These are phyloP conservation scores for Cladorrhinum sp. DNA, from an alignment of 2,329 filamentous ascomycete species.

Conservation along the genomic window DNA sequence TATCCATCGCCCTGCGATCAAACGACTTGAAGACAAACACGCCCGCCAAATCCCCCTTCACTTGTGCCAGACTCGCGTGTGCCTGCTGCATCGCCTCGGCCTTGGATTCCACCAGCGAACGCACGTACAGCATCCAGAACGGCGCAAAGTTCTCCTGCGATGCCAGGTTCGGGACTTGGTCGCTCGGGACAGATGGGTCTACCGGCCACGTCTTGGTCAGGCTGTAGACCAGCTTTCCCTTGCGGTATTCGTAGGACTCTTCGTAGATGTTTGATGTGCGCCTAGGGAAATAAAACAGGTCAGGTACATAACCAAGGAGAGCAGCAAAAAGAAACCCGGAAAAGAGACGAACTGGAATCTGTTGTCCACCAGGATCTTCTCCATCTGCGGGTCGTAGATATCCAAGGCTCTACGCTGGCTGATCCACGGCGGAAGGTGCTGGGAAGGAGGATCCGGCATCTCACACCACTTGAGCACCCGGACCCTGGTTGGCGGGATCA, in stretches of 20 bases:
- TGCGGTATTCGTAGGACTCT: conserved; percentile 53
- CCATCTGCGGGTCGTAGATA: conserved; percentile 49
- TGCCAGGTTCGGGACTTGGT: conserved; percentile 40
- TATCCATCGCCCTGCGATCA: conserved; percentile 54
- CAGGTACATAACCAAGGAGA: background rate
- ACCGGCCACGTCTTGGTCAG: conserved; percentile 38
- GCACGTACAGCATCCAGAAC: conserved; percentile 55
- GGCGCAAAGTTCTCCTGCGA: conserved; percentile 47
- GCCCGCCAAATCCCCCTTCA: conserved; percentile 47
- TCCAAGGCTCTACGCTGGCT: conserved; percentile 56
- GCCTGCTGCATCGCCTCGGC: conserved; percentile 56
- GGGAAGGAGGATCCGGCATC: conserved; percentile 55
- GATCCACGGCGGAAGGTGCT: conserved; percentile 39
- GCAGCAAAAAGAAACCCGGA: background rate
- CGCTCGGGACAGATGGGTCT: conserved; percentile 32
- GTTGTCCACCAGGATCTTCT: conserved; percentile 49
- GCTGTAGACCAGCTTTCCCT: conserved; percentile 47
- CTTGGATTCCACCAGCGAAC: conserved; percentile 52
- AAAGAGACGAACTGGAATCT: conserved; percentile 50
- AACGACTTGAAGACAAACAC: conserved; percentile 51
- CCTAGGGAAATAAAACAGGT: conserved; percentile 36
- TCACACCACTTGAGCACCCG: conserved; percentile 58
- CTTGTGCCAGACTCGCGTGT: conserved; percentile 47
- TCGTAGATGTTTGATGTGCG: conserved; percentile 53
- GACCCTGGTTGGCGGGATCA: conserved; percentile 32